phyloP scores from a whole-genome alignment of 192 early-diverging fungal species.

The Spizellomyces punctatus region DNA sequence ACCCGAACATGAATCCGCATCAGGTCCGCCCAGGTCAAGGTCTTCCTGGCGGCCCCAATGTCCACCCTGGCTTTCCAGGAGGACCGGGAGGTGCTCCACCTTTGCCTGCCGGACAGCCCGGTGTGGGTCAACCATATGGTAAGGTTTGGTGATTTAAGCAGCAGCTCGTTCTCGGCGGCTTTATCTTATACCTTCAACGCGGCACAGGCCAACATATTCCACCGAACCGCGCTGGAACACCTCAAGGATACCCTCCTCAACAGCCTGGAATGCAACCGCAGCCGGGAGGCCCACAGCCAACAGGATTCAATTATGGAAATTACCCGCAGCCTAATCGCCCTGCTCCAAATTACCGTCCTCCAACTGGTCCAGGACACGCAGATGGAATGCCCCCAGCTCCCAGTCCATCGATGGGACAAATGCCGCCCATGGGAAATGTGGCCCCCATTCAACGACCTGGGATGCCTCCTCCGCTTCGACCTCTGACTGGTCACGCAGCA shows the following conservation, averaged over 20 bases:
- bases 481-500: background rate
- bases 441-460: background rate
- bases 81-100: background rate
- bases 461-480: constrained; percentile 1
- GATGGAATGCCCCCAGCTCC: background rate
- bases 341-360: background rate
- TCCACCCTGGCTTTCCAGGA: background rate
- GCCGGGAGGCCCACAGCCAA: background rate
- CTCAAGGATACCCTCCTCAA: background rate
- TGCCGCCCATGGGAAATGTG: background rate
- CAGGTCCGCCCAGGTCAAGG: background rate
- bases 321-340: background rate
- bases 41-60: background rate
- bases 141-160: background rate
- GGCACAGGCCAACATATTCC: background rate
- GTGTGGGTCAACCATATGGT: background rate
- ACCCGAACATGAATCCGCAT: constrained; percentile 1
- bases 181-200: background rate
- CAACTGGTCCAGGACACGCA: background rate
- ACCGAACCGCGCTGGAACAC: constrained; percentile 1
- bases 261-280: constrained; percentile 3
- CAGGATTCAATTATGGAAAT: too few relatives aligned
- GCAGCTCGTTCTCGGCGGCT: background rate
- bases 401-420: constrained; percentile 17
- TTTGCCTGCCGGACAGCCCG: background rate